Conservation (phyloP, 1,284 basidiomycete species). For the Baeospora myosura region DNA sequence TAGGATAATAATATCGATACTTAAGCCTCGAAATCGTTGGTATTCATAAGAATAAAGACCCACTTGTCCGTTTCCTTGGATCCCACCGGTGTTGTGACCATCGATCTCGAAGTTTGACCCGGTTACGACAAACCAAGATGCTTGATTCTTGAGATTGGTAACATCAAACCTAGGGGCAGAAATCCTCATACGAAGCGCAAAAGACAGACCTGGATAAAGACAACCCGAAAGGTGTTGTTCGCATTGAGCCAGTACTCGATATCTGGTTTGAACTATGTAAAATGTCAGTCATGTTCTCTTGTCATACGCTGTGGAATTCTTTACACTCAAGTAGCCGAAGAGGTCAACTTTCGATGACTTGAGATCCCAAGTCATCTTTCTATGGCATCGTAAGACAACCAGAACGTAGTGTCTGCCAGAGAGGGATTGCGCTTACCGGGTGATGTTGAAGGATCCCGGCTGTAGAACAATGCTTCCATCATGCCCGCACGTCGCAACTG, state of each 20-base stretch:
- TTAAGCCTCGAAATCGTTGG: not conserved
- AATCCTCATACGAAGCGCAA: slow-evolving; percentile 1
- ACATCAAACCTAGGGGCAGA: not conserved
- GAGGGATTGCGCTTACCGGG: no score
- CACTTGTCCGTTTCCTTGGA: slow-evolving; percentile 63
- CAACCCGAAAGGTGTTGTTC: slow-evolving; percentile 50
- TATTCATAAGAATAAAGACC: slow-evolving; percentile 23
- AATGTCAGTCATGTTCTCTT: not conserved
- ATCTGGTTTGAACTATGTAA: slow-evolving; percentile 45
- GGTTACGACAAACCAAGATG: slow-evolving; percentile 60
- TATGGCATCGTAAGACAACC: no score
- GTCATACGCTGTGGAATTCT: slow-evolving; percentile 10
- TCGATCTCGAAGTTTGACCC: slow-evolving; percentile 54
- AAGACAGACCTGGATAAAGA: slow-evolving; percentile 47
- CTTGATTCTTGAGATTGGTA: slow-evolving; percentile 37
- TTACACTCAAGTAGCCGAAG: slow-evolving; percentile 46
- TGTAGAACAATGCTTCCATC: not conserved
- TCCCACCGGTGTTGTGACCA: slow-evolving; percentile 52
- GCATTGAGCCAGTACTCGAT: slow-evolving; percentile 55
- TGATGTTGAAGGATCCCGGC: not conserved
- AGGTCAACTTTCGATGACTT: slow-evolving; percentile 44
- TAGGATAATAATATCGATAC: slow-evolving; percentile 11
- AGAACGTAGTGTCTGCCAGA: no score
- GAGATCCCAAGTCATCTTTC: slow-evolving; percentile 33
- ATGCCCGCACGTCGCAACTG: not conserved